Evolutionary conservation across 441 rosid genomes (phyloP).

Genomic region (Dalechampia spathulata): DNA sequence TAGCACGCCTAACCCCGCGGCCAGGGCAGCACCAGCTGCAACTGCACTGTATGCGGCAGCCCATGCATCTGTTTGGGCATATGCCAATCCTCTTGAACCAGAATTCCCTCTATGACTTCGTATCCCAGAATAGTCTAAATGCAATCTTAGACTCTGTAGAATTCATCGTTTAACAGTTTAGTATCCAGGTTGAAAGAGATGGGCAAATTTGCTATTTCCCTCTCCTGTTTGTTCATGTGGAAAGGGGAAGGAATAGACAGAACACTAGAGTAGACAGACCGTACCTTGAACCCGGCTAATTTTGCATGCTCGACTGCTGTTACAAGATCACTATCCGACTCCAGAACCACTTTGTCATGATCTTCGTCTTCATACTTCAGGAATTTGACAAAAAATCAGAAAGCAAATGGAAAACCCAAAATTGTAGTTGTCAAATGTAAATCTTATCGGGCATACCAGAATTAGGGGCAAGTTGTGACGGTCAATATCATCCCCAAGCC

Average conservation of each 20-base stretch:
- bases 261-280: no score
- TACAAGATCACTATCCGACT: conserved; percentile 72
- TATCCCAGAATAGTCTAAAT: conserved; percentile 62
- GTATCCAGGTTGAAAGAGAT: background rate
- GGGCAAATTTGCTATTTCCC: background rate
- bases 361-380: conserved; percentile 94
- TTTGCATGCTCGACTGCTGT: conserved; percentile 88
- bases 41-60: conserved; percentile 76
- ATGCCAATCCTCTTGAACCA: conserved; percentile 43
- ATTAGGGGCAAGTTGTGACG: conserved; percentile 74
- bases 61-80: conserved; percentile 70
- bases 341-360: conserved; percentile 81
- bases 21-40: conserved; percentile 92
- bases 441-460: conserved; percentile 40
- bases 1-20: conserved; percentile 75
- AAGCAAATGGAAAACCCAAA: conserved; percentile 4
- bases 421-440: background rate
- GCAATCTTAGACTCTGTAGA: conserved; percentile 80
- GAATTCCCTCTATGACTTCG: conserved; percentile 30
- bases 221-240: background rate
- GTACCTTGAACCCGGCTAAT: conserved; percentile 82
- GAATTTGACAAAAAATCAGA: conserved; percentile 13
- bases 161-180: background rate
- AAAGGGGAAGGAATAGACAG: background rate
- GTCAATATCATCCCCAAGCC: conserved; percentile 80